Base-by-base conservation (phyloP, 305 asterid species). In the Plantago lanceolata region DNA sequence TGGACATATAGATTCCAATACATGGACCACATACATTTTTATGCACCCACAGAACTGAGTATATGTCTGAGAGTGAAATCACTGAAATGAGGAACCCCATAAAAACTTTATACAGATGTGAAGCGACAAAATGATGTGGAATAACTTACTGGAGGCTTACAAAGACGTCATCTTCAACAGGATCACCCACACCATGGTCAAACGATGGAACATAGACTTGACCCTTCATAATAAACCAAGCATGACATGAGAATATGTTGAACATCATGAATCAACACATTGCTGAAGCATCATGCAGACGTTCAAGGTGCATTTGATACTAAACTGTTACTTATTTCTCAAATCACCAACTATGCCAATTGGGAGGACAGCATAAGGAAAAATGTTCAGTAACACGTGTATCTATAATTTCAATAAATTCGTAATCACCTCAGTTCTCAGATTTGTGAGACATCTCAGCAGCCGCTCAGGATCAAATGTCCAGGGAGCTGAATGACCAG, bases 141-240 rank as follows among this genome's bases (percentile, higher is more conserved):
- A n/a, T 57, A 61, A 79, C 94, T 81, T 81, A 93, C 99, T 91
- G 86, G 76, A 85, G 80, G 75, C 80, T 89, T 69, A 93, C 83
- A 73, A 84, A 85, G 70, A 93, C 81, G 74, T 85, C 95, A 78
- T 93, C 97, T 84, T 93, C 97, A 57, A 85, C 72, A 29, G 99
- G 99, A 78, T 93, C 96, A 64, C 99, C 99, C 63, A 85, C 86
- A 64, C 99, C 97, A 71, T 93, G 99, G 84, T 93, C 85, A 68
- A 93, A 93, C 33, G 97, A 87, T 69, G 99, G 97, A 73, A 67
- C 93, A 72, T 75, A 89, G 24, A 81, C 96, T 28, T 88, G 84
- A 72, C 99, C 97, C 97, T 93, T 76, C 28, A 54, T 28, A 62
- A 68, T 49, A 40, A 60, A 47, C 61, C 28, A 19, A 56, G 40